Evolutionary conservation across 495 filamentous ascomycete genomes (phyloP), one percentile per base, ranked within the genome.

Genomic region (Penicillium ochrochloron): DNA sequence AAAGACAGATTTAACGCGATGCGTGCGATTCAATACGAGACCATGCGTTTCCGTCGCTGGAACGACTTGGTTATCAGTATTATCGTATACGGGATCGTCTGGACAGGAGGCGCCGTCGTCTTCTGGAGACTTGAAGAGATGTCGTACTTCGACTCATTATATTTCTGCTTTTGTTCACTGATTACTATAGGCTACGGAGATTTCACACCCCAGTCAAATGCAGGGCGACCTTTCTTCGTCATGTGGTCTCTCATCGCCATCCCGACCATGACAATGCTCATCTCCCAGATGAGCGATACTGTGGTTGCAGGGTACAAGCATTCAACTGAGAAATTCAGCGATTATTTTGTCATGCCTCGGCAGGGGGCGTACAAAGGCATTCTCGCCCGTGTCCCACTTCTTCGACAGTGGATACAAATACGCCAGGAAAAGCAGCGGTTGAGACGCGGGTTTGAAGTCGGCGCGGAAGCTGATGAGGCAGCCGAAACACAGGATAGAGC

Each of bases 121-220:
- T 97, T 97, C 72, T 84, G 80, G 76, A 42, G 52, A 46, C 71
- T 86, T 1, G 89, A 91, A 66, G 67, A 72, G 10, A 68, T 78
- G 37, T 77, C 80, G 0, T 97, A 97, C 67, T 96, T 95, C 62
- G 79, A 90, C 17, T 80, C 86, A 0, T 76, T 97, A 23, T 97
- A 97, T 75, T 96, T 97, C 74, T 80, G 89, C 29, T 97, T 93
- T 73, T 86, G 88, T 44, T 88, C 89, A 6, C 83, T 97, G 34
- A 77, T 96, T 6, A 97, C 94, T 0, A 93, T 98, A 60, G 94
- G 94, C 1, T 98, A 97, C 72, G 94, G 94, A 0, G 93, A 97
- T 66, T 81, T 89, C 39, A 86, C 86, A 11, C 92, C 90, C 0
- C 75, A 83, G 15, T 90, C 88, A 8, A 94, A 93, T 69, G 82